Evolutionary conservation across 208 protist species (phyloP), one percentile per base, ranked within the genome.

Genomic region (Trypanosoma mega): DNA sequence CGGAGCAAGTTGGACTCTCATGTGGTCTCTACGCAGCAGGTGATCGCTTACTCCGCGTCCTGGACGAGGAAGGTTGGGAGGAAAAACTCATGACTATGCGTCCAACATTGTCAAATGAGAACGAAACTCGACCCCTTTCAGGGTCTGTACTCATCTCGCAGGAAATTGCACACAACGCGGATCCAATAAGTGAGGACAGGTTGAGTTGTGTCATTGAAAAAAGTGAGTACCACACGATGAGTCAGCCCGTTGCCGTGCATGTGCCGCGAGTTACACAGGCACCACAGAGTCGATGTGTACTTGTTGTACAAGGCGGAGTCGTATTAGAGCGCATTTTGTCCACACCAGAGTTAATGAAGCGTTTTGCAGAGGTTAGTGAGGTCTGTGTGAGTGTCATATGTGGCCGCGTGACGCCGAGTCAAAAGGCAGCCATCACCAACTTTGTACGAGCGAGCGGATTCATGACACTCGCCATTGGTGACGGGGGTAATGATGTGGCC

Each of bases 401-500:
- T 72, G 98, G 93, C 31, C 82, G 97, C 36, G 85, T 92, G n/a
- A 97, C 93, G 41, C 97, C 97, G 18, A 79, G 85, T 9, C 96
- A 98, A 67, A 98, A 98, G 68, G 92, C 94, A 7, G 64, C 68
- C 34, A 56, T 98, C 23, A 89, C 94, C 2, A 48, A 71, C n/a
- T 76, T 97, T 50, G 82, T 95, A 23, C 72, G 82, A 12, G 47
- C 55, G 0, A 30, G 41, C n/a, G 78, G 78, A 29, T 75, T 61
- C 26, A 79, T 94, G 66, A 96, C 90, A 23, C 78, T 98, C n/a
- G 72, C 93, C 16, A 90, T 98, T 74, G 96, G 97, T 24, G 97
- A 98, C 74, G 97, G 97, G 53, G 95, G 92, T 39, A 98, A 98
- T 75, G 95, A 98, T 65, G 93, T 98, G 2, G 74, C 87, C 18